These are phyloP conservation scores for Fusarium sp. DNA, from an alignment of 2,329 filamentous ascomycete species.

Conservation along the genomic window DNA sequence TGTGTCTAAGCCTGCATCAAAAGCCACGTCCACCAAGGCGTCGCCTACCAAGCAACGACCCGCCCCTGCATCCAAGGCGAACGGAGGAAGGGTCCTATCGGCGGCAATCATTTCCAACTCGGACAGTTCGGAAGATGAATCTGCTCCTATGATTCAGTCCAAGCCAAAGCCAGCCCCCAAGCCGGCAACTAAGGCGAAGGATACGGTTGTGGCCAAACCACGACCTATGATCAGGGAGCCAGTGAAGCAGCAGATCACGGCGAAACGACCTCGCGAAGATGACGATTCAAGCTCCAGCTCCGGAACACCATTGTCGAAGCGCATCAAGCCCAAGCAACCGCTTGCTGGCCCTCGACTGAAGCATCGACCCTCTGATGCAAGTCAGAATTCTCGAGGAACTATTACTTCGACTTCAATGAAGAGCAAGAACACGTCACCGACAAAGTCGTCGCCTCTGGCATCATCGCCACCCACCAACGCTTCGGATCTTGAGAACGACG, in stretches of 20 bases:
- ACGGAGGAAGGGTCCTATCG: slow-evolving; percentile 62
- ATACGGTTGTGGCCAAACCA: slow-evolving; percentile 49
- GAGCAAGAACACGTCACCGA: slow-evolving; percentile 67
- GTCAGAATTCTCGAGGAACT: slow-evolving; percentile 58
- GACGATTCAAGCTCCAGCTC: slow-evolving; percentile 70
- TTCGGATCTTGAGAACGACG: slow-evolving; percentile 67
- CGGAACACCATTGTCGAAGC: slow-evolving; percentile 67
- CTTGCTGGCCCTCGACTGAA: slow-evolving; percentile 51
- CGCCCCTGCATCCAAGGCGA: slow-evolving; percentile 47
- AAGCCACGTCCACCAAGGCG: slow-evolving; percentile 50
- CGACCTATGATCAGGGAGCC: slow-evolving; percentile 48
- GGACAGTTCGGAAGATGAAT: slow-evolving; percentile 64
- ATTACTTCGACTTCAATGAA: slow-evolving; percentile 56
- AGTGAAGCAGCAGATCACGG: slow-evolving; percentile 49
- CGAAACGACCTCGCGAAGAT: slow-evolving; percentile 65
- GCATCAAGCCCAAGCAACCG: slow-evolving; percentile 63
- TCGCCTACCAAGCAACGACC: slow-evolving; percentile 58
- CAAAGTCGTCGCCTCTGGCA: slow-evolving; percentile 73
- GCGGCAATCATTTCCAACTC: slow-evolving; percentile 68
- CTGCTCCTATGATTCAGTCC: slow-evolving; percentile 53
- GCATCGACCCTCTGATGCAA: slow-evolving; percentile 62
- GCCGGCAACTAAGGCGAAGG: slow-evolving; percentile 45
- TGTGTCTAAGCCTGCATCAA: slow-evolving; percentile 56
- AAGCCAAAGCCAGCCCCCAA: slow-evolving; percentile 48
- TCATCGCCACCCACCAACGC: slow-evolving; percentile 74